Evolutionary conservation across 2,329 filamentous ascomycete genomes (phyloP).

Genomic region (Arthrobotrys entomopaga): DNA sequence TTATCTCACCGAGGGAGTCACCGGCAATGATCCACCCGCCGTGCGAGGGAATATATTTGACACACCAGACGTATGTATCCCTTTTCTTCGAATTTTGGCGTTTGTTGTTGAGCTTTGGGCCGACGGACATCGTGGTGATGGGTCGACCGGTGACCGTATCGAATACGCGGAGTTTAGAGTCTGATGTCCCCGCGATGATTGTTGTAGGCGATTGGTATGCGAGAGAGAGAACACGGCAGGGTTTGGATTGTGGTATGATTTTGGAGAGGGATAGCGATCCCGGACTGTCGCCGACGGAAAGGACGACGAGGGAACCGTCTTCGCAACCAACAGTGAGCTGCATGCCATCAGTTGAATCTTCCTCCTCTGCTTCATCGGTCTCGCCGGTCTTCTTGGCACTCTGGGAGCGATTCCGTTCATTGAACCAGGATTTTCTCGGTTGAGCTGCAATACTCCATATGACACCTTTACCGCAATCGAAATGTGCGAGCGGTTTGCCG

Average conservation of each 20-base stretch:
- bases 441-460: conserved; percentile 96
- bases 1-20: conserved; percentile 91
- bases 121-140: conserved; percentile 84
- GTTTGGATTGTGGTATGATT: conserved; percentile 51
- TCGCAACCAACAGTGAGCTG: conserved; percentile 84
- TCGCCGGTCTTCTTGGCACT: conserved; percentile 56
- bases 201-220: conserved; percentile 85
- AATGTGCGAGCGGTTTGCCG: conserved; percentile 80
- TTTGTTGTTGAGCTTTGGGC: conserved; percentile 75
- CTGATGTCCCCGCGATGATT: conserved; percentile 91
- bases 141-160: conserved; percentile 82
- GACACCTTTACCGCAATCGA: conserved; percentile 91
- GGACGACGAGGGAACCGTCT: conserved; percentile 86
- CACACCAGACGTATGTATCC: conserved; percentile 90
- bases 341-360: conserved; percentile 59
- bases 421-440: conserved; percentile 66
- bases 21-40: conserved; percentile 82
- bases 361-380: conserved; percentile 61
- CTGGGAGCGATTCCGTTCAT: conserved; percentile 62
- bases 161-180: conserved; percentile 91
- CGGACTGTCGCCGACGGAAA: conserved; percentile 80
- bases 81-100: conserved; percentile 64
- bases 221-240: conserved; percentile 77
- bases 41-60: conserved; percentile 77
- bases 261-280: conserved; percentile 36